Conservation (phyloP, 2,329 filamentous ascomycete species). For the Neoscytalidium dimidiatum region DNA sequence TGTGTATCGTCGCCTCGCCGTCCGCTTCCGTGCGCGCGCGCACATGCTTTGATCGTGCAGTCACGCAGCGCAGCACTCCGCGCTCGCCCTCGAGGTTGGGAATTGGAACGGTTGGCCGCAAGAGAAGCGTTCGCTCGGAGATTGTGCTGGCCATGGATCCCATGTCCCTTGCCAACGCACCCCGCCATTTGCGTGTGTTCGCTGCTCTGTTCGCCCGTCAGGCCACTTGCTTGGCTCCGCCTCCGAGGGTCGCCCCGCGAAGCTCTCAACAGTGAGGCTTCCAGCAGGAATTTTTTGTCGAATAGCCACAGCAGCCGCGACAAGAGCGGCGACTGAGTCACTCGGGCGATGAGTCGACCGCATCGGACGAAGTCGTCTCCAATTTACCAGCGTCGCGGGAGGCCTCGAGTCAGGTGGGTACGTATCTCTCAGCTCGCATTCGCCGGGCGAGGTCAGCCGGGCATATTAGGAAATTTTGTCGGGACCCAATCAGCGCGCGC, state of each 20-base stretch:
- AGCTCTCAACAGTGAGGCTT: constrained; percentile 10
- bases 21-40: constrained; percentile 12
- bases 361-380: constrained; percentile 8
- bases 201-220: constrained; percentile 4
- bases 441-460: constrained; percentile 14
- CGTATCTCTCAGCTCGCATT: neutral
- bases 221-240: neutral
- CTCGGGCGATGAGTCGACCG: constrained; percentile 5
- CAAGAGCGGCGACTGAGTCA: constrained; percentile 5
- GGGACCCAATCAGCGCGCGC: constrained; percentile 7
- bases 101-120: constrained; percentile 6
- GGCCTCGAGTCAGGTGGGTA: constrained; percentile 17
- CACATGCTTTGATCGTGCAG: constrained; percentile 16
- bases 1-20: constrained; percentile 14
- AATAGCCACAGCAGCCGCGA: constrained; percentile 14
- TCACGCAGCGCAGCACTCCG: neutral
- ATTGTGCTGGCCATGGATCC: constrained; percentile 15
- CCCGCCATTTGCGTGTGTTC: constrained; percentile 3
- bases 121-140: constrained; percentile 13
- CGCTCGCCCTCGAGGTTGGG: too few relatives aligned
- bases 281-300: neutral
- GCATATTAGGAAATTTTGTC: constrained; percentile 16
- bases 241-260: constrained; percentile 14
- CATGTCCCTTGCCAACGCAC: constrained; percentile 14
- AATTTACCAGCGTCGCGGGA: constrained; percentile 16